Evolutionary conservation across 2,329 filamentous ascomycete species (phyloP), one percentile per base, ranked within the genome.

Genomic region (Fusarium torreyae): DNA sequence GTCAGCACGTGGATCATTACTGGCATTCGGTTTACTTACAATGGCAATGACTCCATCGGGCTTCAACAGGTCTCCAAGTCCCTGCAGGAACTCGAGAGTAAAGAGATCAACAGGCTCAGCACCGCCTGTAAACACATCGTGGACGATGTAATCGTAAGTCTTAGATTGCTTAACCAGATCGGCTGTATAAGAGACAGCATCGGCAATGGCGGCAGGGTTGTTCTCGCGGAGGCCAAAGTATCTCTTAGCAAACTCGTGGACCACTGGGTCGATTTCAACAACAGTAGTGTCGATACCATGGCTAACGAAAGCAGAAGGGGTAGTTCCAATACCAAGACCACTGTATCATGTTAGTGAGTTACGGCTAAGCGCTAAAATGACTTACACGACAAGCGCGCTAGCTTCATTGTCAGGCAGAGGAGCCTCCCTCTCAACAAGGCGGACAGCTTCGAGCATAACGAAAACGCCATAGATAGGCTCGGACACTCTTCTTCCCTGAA

Each of bases 381-480:
- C 90, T 86, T 84, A 94, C 92, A 99, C 92, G 54, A 97, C 92
- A 6, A 98, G 85, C 2, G 95, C 95, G 49, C 88, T 92, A 45
- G 92, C 92, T 62, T 92, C 82, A n/a, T 80, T 81, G 71, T 94
- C 92, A 3, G 81, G 81, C 52, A 84, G 80, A 15, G 79, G 81
- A 31, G 85, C 82, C 6, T 84, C 80, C 1, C 84, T 84, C 71
- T 96, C 85, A 24, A 97, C 85, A 33, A 99, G 86, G 22, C 96
- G 88, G 8, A 98, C 91, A 5, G 95, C 94, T 79, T 99, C 96
- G 2, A 99, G 88, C 86, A 97, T 97, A 26, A 93, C 91, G 78
- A 99, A 99, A n/a, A 98, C 92, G 11, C 93, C 91, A 77, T 98
- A 99, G 57, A 99, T 93, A 1, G 95, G 94, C 80, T 99, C 96